Evolutionary conservation across 140 eudicot genomes (phyloP).

Genomic region (Erigeron philadelphicus): DNA sequence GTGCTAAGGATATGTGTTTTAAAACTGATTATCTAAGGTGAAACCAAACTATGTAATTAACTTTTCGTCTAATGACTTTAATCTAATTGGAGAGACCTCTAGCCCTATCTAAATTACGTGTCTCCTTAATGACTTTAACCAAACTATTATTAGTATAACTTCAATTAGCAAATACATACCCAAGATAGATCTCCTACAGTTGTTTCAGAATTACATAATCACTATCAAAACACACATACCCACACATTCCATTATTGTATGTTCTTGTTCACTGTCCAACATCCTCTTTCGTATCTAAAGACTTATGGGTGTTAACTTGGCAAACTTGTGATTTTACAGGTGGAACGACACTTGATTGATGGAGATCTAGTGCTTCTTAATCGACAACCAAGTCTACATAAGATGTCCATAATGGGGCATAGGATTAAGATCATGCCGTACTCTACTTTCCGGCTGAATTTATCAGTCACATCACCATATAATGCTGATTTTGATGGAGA

Average conservation of each 20-base stretch:
- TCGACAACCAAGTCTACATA: conserved; percentile 97
- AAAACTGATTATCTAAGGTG: neutral
- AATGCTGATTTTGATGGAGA: conserved; percentile 99
- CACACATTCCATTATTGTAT: neutral
- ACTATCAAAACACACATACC: neutral
- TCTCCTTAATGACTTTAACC: neutral
- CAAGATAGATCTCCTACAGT: neutral
- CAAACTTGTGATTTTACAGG: conserved; percentile 61
- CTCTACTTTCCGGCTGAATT: conserved; percentile 87
- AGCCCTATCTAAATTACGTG: neutral
- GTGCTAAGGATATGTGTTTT: neutral
- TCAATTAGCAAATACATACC: neutral
- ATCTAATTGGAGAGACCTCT: neutral
- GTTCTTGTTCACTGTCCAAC: neutral
- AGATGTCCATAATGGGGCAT: conserved; percentile 99
- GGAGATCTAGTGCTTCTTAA: conserved; percentile 94
- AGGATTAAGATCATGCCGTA: conserved; percentile 97
- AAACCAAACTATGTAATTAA: too few species aligned
- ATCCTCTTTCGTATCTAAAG: conserved; percentile 2
- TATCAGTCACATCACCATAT: conserved; percentile 94
- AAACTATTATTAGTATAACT: neutral
- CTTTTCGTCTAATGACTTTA: neutral
- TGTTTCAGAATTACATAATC: neutral
- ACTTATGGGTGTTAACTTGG: too few species aligned
- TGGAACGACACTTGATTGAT: conserved; percentile 88